Evolutionary conservation across 2,329 filamentous ascomycete genomes (phyloP), one percentile per base, ranked within the genome.

Genomic region (Cadophora sp.): DNA sequence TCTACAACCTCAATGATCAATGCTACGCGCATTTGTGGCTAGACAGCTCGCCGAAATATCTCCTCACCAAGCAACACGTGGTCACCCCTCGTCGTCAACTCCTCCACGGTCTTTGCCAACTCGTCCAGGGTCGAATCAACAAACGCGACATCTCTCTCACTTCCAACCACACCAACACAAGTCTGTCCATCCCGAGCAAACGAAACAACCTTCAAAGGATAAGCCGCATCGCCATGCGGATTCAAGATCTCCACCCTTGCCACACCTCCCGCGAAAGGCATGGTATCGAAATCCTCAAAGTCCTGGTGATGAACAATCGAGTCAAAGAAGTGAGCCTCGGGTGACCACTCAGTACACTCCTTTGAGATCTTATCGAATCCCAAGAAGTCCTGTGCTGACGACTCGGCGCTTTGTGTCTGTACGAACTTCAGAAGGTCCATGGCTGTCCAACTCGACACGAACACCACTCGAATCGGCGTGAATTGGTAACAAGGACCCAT

Each of bases 401-500:
- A 68, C 66, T 75, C 66, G 56, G 73, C 64, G 69, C 65, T 76
- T 72, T 81, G 79, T 34, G 72, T 64, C 63, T 80, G 79, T 9
- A 81, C 68, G 29, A 73, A 69, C 2, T 66, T 68, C 7, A 81
- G 71, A 4, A 81, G 76, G 40, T 80, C 76, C 1, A 72, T 68
- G 0, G 74, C 73, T 4, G 73, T 81, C 79, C 79, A 81, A 0
- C 69, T 22, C 0, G 70, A 9, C 5, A 77, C 64, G 67, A 84
- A 80, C 0, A 70, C 66, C 1, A 84, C 78, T 24, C 83, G 79
- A 63, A 83, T 76, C 0, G 83, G 83, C 1, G 80, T 79, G 64
- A 82, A 80, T 68, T 83, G 80, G 76, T 81, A 83, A 67, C 81
- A 83, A 0, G 83, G 82, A 0, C 83, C 83, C 19, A 81, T 76